Evolutionary conservation across 1,139 yeast species (phyloP).

Genomic region (Hanseniaspora gamundiae): DNA sequence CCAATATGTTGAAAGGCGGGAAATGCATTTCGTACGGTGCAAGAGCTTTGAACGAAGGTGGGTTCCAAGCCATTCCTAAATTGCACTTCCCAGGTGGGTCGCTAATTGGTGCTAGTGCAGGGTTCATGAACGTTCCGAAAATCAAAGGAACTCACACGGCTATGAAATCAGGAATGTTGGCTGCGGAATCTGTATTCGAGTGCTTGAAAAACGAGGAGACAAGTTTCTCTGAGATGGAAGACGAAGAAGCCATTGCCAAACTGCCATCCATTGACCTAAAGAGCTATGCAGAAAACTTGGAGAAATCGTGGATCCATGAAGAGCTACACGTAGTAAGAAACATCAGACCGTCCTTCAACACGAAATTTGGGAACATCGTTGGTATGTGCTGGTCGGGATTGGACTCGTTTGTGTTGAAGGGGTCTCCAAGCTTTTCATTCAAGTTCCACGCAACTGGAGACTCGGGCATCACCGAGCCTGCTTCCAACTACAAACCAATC

Average conservation of each 20-base stretch:
- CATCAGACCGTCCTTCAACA: constrained; percentile 79
- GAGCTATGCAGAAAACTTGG: constrained; percentile 50
- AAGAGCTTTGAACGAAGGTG: constrained; percentile 93
- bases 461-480: constrained; percentile 56
- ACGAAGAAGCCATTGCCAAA: constrained; percentile 24
- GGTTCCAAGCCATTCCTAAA: constrained; percentile 81
- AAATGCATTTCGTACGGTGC: constrained; percentile 91
- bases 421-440: constrained; percentile 82
- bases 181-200: constrained; percentile 72
- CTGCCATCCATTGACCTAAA: constrained; percentile 38
- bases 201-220: constrained; percentile 24
- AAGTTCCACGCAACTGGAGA: constrained; percentile 52
- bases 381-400: constrained; percentile 80
- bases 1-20: constrained; percentile 71
- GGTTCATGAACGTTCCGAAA: constrained; percentile 92
- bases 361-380: constrained; percentile 58
- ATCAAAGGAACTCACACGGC: constrained; percentile 98
- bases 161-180: constrained; percentile 86
- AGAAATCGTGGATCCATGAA: constrained; percentile 72
- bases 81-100: constrained; percentile 92
- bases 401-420: constrained; percentile 66
- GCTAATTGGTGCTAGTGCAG: constrained; percentile 89
- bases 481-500: constrained; percentile 53
- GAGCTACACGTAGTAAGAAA: constrained; percentile 79
- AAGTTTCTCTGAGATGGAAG: constrained; percentile 24